These are phyloP conservation scores for Cordyceps tenuipes DNA, from an alignment of 2,329 filamentous ascomycete genomes.

Conservation along the genomic window DNA sequence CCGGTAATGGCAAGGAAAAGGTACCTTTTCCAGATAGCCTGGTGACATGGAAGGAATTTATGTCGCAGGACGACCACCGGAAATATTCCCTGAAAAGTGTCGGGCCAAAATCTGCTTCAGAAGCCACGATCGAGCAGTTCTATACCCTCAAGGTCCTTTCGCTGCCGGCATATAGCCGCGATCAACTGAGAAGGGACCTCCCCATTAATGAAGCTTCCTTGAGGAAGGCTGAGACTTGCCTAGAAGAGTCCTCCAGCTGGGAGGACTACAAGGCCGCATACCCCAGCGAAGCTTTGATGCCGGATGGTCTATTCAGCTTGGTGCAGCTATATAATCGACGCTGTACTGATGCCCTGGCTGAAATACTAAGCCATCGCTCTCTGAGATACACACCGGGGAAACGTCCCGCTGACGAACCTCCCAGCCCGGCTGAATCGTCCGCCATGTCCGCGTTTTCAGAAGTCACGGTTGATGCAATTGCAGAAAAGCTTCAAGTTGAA, in stretches of 20 bases:
- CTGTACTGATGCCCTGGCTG: background rate
- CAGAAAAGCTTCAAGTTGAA: background rate
- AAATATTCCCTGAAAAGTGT: background rate
- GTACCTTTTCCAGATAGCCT: background rate
- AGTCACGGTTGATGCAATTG: background rate
- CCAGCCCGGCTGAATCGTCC: background rate
- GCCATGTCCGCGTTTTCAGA: accelerated
- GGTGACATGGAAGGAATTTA: background rate
- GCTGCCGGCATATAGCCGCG: accelerated
- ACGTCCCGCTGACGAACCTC: background rate
- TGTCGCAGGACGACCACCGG: background rate
- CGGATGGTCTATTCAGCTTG: background rate
- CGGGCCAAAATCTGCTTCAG: background rate
- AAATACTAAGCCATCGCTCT: accelerated
- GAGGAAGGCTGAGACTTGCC: background rate
- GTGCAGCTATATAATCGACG: background rate
- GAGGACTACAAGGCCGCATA: background rate
- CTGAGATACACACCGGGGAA: background rate
- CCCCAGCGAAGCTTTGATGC: accelerated
- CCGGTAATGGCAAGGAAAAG: too few relatives aligned
- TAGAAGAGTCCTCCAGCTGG: background rate
- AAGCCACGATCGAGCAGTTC: background rate
- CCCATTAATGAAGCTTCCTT: background rate
- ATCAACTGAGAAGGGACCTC: background rate
- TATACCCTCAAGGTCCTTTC: background rate